Base-by-base conservation (phyloP, 148 eudicot genomes). In the Tetragonia tetragonoides region DNA sequence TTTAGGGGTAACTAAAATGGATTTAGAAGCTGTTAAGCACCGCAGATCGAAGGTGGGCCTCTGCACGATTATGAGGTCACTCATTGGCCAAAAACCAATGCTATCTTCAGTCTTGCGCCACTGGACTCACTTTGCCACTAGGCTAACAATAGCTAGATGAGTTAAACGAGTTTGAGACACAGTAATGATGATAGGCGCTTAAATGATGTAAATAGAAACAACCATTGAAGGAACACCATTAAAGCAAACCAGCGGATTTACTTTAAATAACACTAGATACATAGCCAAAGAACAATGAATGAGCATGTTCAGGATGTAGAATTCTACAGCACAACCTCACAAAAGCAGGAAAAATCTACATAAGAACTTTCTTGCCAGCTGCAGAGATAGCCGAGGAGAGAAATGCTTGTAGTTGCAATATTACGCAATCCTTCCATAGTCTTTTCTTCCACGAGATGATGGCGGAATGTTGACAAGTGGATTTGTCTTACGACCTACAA, bases 401-500 rank as follows among this genome's bases (percentile, higher is more conserved):
- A 57, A 76, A 24, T 28, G 38, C 65, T 12, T 38, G 72, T n/a
- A n/a, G 51, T 70, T 53, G 79, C 72, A 68, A 61, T 53, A 71
- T 74, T 78, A 93, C 23, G 85, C 81, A 80, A 88, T 92, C 82
- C 88, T 91, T 84, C 89, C 87, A 59, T 82, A 86, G 87, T 90
- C 97, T 78, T 90, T 91, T 86, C 90, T 87, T 82, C 94, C 94
- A 73, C 88, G 88, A 40, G 91, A 85, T 78, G 93, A 39, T 77
- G 95, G 90, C 59, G 95, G 90, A 76, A 87, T 79, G 84, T 82
- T 86, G 75, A 83, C 63, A 23, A 84, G 77, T 60, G 89, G 89
- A 77, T 87, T 95, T 82, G 88, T 82, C 70, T 90, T 84, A 7
- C 88, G 94, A 83, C 97, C 98, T 95, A 83, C 82, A 87, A 81